Evolutionary conservation across 331 rosid species (phyloP).

Genomic region (Ulmus americana): DNA sequence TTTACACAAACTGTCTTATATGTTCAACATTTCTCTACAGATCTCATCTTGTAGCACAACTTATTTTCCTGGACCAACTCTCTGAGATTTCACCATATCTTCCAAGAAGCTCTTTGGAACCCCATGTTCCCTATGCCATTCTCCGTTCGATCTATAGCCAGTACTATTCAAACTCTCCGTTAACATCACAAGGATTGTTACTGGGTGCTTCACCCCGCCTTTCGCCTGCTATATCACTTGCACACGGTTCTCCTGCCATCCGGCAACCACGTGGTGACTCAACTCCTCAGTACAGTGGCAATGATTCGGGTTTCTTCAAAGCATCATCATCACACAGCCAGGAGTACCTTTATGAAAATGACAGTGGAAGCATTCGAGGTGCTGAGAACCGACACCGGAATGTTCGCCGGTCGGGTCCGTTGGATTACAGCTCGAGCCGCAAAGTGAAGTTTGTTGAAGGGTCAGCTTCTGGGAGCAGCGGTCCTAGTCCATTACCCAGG

Average conservation of each 20-base stretch:
- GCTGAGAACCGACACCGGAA: conserved; percentile 49
- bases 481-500: conserved; percentile 92
- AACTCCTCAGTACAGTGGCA: conserved; percentile 53
- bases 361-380: conserved; percentile 45
- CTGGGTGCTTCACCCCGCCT: conserved; percentile 69
- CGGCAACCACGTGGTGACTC: conserved; percentile 67
- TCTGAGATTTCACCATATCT: conserved; percentile 93
- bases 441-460: conserved; percentile 58
- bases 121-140: conserved; percentile 75
- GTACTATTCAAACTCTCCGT: conserved; percentile 68
- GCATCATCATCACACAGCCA: conserved; percentile 67
- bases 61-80: conserved; percentile 89
- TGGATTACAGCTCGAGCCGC: conserved; percentile 77
- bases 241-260: conserved; percentile 64
- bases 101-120: conserved; percentile 77
- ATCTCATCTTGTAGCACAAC: conserved; percentile 81
- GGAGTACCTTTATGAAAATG: conserved; percentile 47
- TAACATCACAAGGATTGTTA: conserved; percentile 54
- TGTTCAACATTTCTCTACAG: conserved; percentile 37
- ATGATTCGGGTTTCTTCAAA: conserved; percentile 58
- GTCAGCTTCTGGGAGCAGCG: conserved; percentile 74
- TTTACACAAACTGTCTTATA: not conserved
- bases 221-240: conserved; percentile 68
- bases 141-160: conserved; percentile 92
- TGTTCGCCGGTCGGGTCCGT: conserved; percentile 73